phyloP scores from a whole-genome alignment of 495 filamentous ascomycete genomes.

The Talaromyces thailandensis region DNA sequence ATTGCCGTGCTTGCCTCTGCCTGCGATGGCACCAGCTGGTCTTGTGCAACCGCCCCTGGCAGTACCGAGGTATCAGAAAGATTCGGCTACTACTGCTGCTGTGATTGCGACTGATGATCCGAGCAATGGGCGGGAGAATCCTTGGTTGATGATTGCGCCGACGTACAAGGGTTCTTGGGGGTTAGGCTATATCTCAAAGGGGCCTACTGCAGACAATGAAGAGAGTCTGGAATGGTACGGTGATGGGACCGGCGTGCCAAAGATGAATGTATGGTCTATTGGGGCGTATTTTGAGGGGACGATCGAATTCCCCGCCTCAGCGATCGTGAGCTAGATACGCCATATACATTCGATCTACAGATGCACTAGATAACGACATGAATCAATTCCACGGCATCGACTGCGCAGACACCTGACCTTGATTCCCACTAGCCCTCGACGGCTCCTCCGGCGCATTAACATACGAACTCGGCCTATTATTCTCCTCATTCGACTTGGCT shows the following conservation, averaged over 20 bases:
- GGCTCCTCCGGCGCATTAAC: slow-evolving; percentile 4
- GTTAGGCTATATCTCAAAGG: background rate
- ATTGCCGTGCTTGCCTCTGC: background rate
- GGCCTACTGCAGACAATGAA: background rate
- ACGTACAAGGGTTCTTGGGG: background rate
- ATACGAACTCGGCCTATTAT: slow-evolving; percentile 4
- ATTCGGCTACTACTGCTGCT: background rate
- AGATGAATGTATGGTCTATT: background rate
- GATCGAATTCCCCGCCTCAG: background rate
- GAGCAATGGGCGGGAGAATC: background rate
- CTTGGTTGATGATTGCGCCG: background rate
- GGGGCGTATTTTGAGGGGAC: background rate
- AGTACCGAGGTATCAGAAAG: background rate
- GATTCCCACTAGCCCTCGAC: background rate
- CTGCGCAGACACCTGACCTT: background rate
- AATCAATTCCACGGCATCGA: background rate
- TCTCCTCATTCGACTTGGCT: slow-evolving; percentile 5
- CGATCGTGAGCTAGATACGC: background rate
- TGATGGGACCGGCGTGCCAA: background rate
- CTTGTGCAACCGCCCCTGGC: background rate
- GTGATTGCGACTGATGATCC: background rate
- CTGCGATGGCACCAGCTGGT: background rate
- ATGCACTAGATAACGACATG: background rate
- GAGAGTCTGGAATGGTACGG: background rate
- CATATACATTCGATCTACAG: background rate